phyloP scores from a whole-genome alignment of 2,329 filamentous ascomycete species.

The Remersonia thermophila region DNA sequence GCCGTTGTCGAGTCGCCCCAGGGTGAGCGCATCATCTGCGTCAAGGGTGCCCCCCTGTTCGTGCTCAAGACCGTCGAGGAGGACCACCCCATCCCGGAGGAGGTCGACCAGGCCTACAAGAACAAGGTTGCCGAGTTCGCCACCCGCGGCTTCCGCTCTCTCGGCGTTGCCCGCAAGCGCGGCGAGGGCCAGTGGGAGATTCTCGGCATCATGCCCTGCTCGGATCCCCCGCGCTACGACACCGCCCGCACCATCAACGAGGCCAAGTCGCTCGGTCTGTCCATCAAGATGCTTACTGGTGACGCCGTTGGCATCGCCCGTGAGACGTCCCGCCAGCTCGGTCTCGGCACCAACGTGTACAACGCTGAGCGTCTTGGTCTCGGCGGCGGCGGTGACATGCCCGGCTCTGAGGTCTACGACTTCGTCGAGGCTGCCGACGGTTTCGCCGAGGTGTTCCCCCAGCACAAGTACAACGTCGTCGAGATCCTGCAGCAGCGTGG shows the following conservation, averaged over 20 bases:
- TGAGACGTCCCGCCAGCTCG: conserved; percentile 82
- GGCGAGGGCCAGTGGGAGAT: conserved; percentile 77
- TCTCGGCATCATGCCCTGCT: conserved; percentile 89
- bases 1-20: conserved; percentile 72
- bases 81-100: conserved; percentile 65
- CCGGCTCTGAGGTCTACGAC: conserved; percentile 86
- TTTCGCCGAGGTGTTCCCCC: conserved; percentile 88
- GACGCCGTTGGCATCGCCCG: conserved; percentile 87
- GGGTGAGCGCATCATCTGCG: conserved; percentile 74
- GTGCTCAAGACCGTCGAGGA: conserved; percentile 80
- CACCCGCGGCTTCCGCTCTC: conserved; percentile 84
- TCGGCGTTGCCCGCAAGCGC: conserved; percentile 85
- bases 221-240: conserved; percentile 80
- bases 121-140: conserved; percentile 88
- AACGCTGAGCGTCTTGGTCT: conserved; percentile 87
- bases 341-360: conserved; percentile 86
- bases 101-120: conserved; percentile 74
- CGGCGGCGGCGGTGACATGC: conserved; percentile 82
- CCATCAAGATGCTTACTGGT: conserved; percentile 94
- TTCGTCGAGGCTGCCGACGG: conserved; percentile 92
- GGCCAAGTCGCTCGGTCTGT: conserved; percentile 75
- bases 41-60: conserved; percentile 83
- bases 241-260: conserved; percentile 84
- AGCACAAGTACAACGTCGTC: conserved; percentile 92
- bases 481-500: conserved; percentile 89